Evolutionary conservation across 768 basidiomycete genomes (phyloP).

Genomic region (Russula sp.): DNA sequence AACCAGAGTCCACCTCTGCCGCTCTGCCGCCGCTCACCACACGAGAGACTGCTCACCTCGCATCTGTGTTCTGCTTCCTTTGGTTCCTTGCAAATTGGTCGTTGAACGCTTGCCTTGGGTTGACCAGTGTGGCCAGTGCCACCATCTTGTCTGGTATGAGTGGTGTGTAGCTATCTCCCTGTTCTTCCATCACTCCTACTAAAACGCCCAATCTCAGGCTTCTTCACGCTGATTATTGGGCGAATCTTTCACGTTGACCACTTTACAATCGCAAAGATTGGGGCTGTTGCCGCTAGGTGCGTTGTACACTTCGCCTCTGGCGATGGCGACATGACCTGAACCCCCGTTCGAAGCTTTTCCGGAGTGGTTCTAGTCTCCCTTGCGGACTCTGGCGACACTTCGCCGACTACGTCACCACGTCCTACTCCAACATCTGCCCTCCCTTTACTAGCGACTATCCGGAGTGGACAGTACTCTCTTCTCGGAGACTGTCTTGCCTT

Average conservation of each 20-base stretch:
- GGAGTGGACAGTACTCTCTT: slow-evolving; percentile 24
- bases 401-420: slow-evolving; percentile 7
- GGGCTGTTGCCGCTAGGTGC: slow-evolving; percentile 75
- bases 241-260: slow-evolving; percentile 75
- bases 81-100: slow-evolving; percentile 97
- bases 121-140: slow-evolving; percentile 90
- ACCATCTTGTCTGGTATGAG: slow-evolving; percentile 87
- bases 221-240: slow-evolving; percentile 87
- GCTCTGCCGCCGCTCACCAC: slow-evolving; percentile 42
- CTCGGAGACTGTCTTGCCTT: slow-evolving; percentile 81
- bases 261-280: slow-evolving; percentile 62
- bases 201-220: slow-evolving; percentile 43
- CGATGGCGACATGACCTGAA: neutral
- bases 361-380: slow-evolving; percentile 87
- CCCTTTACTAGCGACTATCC: slow-evolving; percentile 11
- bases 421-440: slow-evolving; percentile 11
- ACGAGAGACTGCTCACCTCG: slow-evolving; percentile 69
- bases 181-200: neutral
- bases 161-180: slow-evolving; percentile 41
- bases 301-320: slow-evolving; percentile 13
- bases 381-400: slow-evolving; percentile 53
- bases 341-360: slow-evolving; percentile 43
- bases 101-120: slow-evolving; percentile 73
- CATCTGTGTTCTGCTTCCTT: slow-evolving; percentile 72
- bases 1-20: slow-evolving; percentile 2